Conservation (phyloP, 2,329 filamentous ascomycete species). For the Knoxdaviesia capensis region DNA sequence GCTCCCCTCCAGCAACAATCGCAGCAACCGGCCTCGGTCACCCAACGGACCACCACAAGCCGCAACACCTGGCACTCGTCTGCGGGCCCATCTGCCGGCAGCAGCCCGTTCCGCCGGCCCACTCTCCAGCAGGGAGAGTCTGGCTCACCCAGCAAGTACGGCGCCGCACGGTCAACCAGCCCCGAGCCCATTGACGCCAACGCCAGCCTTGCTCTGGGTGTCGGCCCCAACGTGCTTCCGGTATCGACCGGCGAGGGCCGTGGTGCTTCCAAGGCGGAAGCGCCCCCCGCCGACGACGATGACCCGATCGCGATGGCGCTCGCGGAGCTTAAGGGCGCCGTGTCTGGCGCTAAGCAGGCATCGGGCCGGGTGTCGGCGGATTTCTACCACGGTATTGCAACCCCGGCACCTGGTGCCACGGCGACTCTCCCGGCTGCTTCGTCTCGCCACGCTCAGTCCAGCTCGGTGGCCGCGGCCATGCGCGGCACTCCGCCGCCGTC, state of each 20-base stretch:
- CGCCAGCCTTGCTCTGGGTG: conserved; percentile 78
- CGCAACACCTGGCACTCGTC: conserved; percentile 40
- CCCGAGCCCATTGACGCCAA: conserved; percentile 81
- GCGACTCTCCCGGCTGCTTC: conserved; percentile 7
- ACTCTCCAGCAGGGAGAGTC: no score
- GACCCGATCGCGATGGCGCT: conserved; percentile 87
- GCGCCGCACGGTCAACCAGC: conserved; percentile 20
- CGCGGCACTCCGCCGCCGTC: conserved; percentile 70
- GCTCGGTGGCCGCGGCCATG: conserved; percentile 31
- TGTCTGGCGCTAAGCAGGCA: conserved; percentile 49
- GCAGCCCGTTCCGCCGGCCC: no score
- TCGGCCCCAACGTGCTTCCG: conserved; percentile 91
- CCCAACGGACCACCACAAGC: conserved; percentile 19
- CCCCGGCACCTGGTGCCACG: conserved; percentile 41
- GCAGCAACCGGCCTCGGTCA: conserved; percentile 1
- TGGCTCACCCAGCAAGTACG: no score
- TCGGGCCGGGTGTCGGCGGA: conserved; percentile 82
- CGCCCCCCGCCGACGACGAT: conserved; percentile 25
- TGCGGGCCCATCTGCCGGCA: conserved; percentile 8
- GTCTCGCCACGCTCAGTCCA: conserved; percentile 2
- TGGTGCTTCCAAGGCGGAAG: conserved; percentile 11
- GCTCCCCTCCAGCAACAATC: background rate
- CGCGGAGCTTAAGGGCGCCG: conserved; percentile 75
- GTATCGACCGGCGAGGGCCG: conserved; percentile 38
- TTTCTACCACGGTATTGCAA: conserved; percentile 80